Conservation (phyloP, 106 monocot genomes). For the Ottelia alismoides region DNA sequence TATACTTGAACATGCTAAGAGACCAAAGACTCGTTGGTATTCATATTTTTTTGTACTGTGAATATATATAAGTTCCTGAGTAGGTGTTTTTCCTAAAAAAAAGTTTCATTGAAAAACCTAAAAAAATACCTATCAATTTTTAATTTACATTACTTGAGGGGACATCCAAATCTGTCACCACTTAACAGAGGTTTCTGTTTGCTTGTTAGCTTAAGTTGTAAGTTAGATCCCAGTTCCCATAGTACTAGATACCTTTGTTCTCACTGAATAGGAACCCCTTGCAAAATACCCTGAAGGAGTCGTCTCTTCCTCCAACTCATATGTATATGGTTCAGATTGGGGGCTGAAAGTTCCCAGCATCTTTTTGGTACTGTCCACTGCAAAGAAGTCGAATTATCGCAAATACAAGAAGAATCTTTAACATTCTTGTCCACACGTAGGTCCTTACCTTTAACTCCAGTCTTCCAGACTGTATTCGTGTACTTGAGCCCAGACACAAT, state of each 20-base stretch:
- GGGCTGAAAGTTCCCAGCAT: conserved; percentile 96
- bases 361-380: conserved; percentile 72
- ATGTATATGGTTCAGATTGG: conserved; percentile 59
- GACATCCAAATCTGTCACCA: too few relatives aligned
- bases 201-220: too few relatives aligned
- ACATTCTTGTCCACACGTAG: not conserved
- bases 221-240: too few relatives aligned
- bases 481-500: conserved; percentile 77
- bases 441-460: conserved; percentile 60
- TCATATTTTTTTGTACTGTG: too few relatives aligned
- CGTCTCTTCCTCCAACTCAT: conserved; percentile 77
- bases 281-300: conserved; percentile 83
- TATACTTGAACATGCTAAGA: too few relatives aligned
- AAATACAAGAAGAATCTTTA: not conserved
- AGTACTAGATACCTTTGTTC: conserved; percentile 78
- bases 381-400: not conserved
- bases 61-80: too few relatives aligned
- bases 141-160: too few relatives aligned
- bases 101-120: too few relatives aligned
- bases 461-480: conserved; percentile 90
- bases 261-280: conserved; percentile 72
- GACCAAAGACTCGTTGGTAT: too few relatives aligned
- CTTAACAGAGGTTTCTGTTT: too few relatives aligned
- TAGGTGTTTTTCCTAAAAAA: too few relatives aligned
- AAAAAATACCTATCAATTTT: too few relatives aligned